Conservation (phyloP, 2,329 filamentous ascomycete species). For the Stagonosporopsis vannaccii region DNA sequence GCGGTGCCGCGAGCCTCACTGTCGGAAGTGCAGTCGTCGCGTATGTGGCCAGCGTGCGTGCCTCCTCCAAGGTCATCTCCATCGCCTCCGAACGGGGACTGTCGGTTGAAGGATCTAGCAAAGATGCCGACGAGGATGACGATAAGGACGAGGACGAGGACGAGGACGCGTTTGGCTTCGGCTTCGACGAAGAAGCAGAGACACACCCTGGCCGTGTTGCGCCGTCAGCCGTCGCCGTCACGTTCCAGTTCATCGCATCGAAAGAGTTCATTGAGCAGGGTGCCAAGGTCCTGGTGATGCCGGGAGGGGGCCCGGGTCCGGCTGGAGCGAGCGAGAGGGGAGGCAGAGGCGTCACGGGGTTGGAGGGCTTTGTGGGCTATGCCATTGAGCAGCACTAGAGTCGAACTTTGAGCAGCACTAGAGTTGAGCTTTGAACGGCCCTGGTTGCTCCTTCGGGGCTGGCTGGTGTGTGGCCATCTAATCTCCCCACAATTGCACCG, state of each 20-base stretch:
- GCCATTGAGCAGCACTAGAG: constrained; percentile 51
- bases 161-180: constrained; percentile 64
- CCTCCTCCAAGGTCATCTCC: constrained; percentile 75
- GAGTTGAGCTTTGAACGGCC: too few relatives aligned
- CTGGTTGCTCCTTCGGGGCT: too few relatives aligned
- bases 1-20: constrained; percentile 68
- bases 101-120: constrained; percentile 21
- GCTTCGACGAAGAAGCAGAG: constrained; percentile 53
- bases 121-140: constrained; percentile 17
- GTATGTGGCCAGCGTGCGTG: constrained; percentile 86
- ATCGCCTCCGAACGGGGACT: constrained; percentile 36
- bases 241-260: constrained; percentile 71
- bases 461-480: too few relatives aligned
- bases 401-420: too few relatives aligned
- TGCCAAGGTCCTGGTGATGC: constrained; percentile 73
- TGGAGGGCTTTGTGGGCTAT: constrained; percentile 76
- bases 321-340: constrained; percentile 62
- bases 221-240: constrained; percentile 59
- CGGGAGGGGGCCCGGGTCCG: constrained; percentile 70
- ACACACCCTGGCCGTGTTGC: background rate
- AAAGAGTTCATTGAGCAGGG: constrained; percentile 78
- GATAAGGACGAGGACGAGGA: constrained; percentile 14
- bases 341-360: constrained; percentile 60
- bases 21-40: constrained; percentile 77
- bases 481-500: too few relatives aligned